A percentile compares a stretch with the other conserved stretches of the same genome.
phyloP scores from a whole-genome alignment of 148 eudicot species.

The Silene latifolia region DNA sequence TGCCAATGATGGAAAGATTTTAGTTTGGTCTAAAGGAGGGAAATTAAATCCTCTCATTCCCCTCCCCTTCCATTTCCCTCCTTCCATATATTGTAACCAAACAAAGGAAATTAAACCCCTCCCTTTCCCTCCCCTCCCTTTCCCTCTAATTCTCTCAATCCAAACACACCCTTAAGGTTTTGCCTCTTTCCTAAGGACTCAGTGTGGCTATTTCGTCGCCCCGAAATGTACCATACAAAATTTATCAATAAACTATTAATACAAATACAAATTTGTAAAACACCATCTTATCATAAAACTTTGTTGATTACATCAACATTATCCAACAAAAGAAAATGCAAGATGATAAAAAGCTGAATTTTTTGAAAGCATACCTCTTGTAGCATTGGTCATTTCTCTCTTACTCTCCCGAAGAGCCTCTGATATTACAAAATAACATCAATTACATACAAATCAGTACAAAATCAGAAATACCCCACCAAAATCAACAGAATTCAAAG shows the following conservation, averaged over 20 bases:
- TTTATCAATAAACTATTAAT: no score
- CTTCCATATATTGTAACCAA: no score
- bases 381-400: constrained; percentile 88
- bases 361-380: constrained; percentile 57
- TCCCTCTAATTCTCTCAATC: no score
- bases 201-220: neutral
- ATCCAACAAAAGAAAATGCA: neutral
- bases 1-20: no score
- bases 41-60: no score
- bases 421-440: constrained; percentile 26
- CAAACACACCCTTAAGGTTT: no score
- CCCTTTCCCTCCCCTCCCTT: no score
- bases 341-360: neutral
- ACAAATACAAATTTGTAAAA: neutral
- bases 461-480: constrained; percentile 7
- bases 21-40: no score
- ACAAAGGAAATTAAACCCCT: no score
- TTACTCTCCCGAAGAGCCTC: constrained; percentile 91
- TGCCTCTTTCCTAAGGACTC: neutral
- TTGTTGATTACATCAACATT: no score
- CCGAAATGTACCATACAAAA: neutral
- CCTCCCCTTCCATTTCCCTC: no score
- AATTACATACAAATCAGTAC: constrained; percentile 1
- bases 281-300: neutral
- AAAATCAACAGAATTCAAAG: neutral